These are phyloP conservation scores for Verticillium klebahnii DNA, from an alignment of 2,329 filamentous ascomycete genomes.

Conservation along the genomic window DNA sequence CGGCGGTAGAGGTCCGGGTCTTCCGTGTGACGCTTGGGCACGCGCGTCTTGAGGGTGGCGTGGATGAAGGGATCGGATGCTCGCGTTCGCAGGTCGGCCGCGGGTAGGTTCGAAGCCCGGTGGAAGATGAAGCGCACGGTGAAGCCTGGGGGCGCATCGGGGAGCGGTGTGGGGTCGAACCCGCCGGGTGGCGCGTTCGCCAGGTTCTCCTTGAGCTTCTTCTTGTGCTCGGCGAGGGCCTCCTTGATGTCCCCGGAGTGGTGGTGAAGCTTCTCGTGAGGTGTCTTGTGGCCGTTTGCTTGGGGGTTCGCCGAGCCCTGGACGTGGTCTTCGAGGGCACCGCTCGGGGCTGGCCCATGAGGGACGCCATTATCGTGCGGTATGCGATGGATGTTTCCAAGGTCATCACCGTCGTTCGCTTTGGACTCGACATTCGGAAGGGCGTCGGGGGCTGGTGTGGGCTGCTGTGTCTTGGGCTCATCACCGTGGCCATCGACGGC, in stretches of 20 bases:
- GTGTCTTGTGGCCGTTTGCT: not conserved
- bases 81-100: slow-evolving; percentile 71
- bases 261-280: slow-evolving; percentile 7
- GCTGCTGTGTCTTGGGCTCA: not conserved
- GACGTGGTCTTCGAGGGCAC: not conserved
- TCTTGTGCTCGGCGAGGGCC: slow-evolving; percentile 28
- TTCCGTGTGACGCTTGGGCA: slow-evolving; percentile 78
- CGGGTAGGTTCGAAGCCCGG: slow-evolving; percentile 73
- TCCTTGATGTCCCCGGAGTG: slow-evolving; percentile 22
- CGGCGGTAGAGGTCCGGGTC: slow-evolving; percentile 72
- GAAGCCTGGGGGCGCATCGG: slow-evolving; percentile 70
- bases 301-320: not conserved
- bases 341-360: not conserved
- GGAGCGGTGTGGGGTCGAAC: slow-evolving; percentile 74
- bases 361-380: not conserved
- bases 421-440: not conserved
- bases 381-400: not conserved
- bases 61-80: slow-evolving; percentile 81
- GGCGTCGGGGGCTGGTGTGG: not conserved
- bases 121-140: slow-evolving; percentile 84
- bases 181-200: slow-evolving; percentile 63
- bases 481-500: not conserved
- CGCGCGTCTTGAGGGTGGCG: slow-evolving; percentile 66
- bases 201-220: slow-evolving; percentile 32
- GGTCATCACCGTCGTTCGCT: not conserved